Base-by-base conservation (phyloP, 2,329 filamentous ascomycete species). In the Xylaria sp. region DNA sequence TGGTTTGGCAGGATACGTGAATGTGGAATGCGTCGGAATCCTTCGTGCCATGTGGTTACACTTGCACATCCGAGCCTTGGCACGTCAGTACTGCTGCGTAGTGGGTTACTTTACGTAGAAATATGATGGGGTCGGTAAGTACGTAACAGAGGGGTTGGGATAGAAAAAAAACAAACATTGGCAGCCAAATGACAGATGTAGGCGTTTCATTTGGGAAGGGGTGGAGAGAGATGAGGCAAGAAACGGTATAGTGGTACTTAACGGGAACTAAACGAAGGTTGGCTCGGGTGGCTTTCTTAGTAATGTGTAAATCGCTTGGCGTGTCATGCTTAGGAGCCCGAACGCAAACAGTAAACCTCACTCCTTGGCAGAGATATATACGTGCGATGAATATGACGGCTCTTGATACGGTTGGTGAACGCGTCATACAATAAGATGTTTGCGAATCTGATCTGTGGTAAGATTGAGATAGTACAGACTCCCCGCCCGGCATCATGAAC, bases 1-100 rank as follows among this genome's bases (percentile, higher is more conserved):
- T 59, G 32, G 59, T 68, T 63, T 60, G 55, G 55, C 30, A 57
- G 55, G 60, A 66, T 69, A 58, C 58, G 56, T 30, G 50, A 46
- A 63, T 32, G 53, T 66, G 57, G 50, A 46, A 63, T 32, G 53
- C 63, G 57, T 48, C 52, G 56, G 63, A 63, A 64, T 67, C 67
- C 67, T 69, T 50, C 57, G 59, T 58, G 58, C 64, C 64, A 66
- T 66, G 64, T 66, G 64, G 64, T 66, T 58, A 13, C 58, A 66
- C 48, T 39, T 62, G 58, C 59, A 25, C 56, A 46, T 15, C 48
- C 28, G 56, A 61, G 50, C 43, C 63, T 69, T 69, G 64, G 67
- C 67, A 41, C 46, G 45, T 48, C 28, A 30, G 34, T 46, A 34
- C 23, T 36, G 8, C 56, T 60, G 20, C 36, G 13, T n/a, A 12